A percentile compares a stretch with the other conserved stretches of the same genome.
These are phyloP conservation scores for Simplicillium sp. DNA, from an alignment of 2,329 filamentous ascomycete genomes.

Conservation along the genomic window DNA sequence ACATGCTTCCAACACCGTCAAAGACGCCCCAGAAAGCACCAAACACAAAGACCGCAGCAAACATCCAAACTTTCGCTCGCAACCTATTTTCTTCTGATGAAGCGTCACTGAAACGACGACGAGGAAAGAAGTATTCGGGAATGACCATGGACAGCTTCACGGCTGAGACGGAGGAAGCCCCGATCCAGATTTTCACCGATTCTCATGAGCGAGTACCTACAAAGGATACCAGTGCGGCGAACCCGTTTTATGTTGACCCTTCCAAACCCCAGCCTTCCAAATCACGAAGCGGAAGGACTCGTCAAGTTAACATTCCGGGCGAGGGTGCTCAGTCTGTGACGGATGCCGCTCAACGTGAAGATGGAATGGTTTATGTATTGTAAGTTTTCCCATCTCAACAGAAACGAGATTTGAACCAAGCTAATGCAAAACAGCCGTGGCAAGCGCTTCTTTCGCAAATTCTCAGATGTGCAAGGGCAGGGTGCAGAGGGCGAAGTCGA, in stretches of 20 bases:
- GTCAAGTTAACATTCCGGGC: conserved; percentile 43
- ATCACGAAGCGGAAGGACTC: conserved; percentile 45
- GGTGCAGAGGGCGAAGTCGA: conserved; percentile 23
- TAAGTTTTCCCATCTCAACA: conserved; percentile 35
- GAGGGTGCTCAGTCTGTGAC: conserved; percentile 51
- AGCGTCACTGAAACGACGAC: conserved; percentile 46
- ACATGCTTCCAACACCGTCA: conserved; percentile 66
- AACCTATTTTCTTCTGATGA: conserved; percentile 53
- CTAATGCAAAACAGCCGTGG: conserved; percentile 53
- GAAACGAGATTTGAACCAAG: not conserved
- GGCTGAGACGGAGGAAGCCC: conserved; percentile 42
- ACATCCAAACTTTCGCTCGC: conserved; percentile 46
- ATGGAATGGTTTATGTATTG: conserved; percentile 72
- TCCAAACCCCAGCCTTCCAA: conserved; percentile 26
- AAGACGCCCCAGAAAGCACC: conserved; percentile 65
- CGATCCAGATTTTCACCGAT: conserved; percentile 70
- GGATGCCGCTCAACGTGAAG: conserved; percentile 52
- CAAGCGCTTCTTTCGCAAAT: conserved; percentile 69
- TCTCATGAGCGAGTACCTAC: conserved; percentile 68
- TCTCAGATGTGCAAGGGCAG: conserved; percentile 32
- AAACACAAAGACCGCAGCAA: conserved; percentile 37
- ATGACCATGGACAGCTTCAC: conserved; percentile 48
- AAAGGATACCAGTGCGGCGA: conserved; percentile 54
- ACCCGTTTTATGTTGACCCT: conserved; percentile 58
- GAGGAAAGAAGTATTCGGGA: conserved; percentile 46